Conservation (phyloP, 1,284 basidiomycete genomes). For the Cystobasidiaceae sp. region DNA sequence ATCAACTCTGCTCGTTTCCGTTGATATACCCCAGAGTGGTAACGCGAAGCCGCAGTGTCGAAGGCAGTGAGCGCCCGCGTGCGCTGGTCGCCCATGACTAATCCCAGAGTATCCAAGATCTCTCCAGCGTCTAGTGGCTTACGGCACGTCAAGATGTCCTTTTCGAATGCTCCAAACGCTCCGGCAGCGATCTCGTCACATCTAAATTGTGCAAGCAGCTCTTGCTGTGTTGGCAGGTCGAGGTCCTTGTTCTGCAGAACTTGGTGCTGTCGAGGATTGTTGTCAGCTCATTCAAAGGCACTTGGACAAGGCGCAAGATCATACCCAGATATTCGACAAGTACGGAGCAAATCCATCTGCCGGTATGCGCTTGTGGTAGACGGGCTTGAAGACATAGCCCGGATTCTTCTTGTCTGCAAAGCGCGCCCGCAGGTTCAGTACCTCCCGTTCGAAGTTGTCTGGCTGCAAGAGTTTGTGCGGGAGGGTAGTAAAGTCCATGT, state of each 20-base stretch:
- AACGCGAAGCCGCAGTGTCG: conserved; percentile 88
- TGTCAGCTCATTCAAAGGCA: not conserved
- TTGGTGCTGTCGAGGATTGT: conserved; percentile 65
- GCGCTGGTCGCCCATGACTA: conserved; percentile 78
- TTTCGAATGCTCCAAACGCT: conserved; percentile 72
- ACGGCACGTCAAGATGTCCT: conserved; percentile 72
- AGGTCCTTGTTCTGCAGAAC: conserved; percentile 97
- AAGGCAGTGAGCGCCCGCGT: conserved; percentile 72
- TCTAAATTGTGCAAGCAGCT: conserved; percentile 94
- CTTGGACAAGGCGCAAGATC: not conserved
- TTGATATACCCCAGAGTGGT: conserved; percentile 88
- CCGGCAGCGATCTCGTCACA: conserved; percentile 92
- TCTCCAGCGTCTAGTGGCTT: conserved; percentile 78
- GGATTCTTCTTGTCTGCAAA: conserved; percentile 66
- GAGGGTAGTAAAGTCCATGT: conserved; percentile 84
- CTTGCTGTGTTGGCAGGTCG: conserved; percentile 96
- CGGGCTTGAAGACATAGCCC: conserved; percentile 82
- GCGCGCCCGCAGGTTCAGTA: conserved; percentile 65
- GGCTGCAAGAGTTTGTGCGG: conserved; percentile 86
- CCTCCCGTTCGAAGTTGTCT: conserved; percentile 80
- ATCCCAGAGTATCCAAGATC: conserved; percentile 76
- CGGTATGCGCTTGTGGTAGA: conserved; percentile 96
- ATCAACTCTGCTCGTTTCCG: conserved; percentile 84
- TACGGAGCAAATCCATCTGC: conserved; percentile 96
- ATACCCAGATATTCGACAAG: conserved; percentile 94